phyloP scores from a whole-genome alignment of 306 rosid species.

The Aeschynomene evenia region DNA sequence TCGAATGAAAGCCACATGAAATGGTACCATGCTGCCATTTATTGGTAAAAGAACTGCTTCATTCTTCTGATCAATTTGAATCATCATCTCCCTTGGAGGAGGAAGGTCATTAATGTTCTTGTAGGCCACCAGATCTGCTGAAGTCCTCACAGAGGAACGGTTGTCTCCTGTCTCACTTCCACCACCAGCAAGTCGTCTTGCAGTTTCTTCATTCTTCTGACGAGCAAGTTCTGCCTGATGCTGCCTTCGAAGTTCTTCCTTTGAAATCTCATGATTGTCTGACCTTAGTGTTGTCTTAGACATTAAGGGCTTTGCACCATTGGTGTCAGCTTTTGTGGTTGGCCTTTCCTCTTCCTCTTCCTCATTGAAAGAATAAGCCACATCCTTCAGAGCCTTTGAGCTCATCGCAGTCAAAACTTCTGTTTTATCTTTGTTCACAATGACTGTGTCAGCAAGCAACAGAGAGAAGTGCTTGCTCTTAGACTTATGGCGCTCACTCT shows the following conservation, averaged over 20 bases:
- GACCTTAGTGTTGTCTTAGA: conserved; percentile 90
- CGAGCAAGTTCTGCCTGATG: conserved; percentile 99
- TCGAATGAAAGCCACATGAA: conserved; percentile 84
- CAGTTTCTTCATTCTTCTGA: conserved; percentile 97
- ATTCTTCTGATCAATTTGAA: conserved; percentile 86
- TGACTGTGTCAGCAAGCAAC: conserved; percentile 83
- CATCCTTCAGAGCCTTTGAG: conserved; percentile 75
- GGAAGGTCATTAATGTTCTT: conserved; percentile 83
- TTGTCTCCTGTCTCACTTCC: conserved; percentile 58
- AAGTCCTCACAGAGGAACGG: conserved; percentile 54
- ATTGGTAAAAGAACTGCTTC: conserved; percentile 87
- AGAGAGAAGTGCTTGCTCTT: conserved; percentile 65
- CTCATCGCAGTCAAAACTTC: conserved; percentile 66
- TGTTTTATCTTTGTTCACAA: conserved; percentile 60
- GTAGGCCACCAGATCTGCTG: conserved; percentile 75
- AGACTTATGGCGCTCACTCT: conserved; percentile 44
- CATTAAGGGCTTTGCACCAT: conserved; percentile 46
- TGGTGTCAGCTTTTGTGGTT: conserved; percentile 36
- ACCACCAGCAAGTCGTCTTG: conserved; percentile 90
- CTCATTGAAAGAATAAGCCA: conserved; percentile 91
- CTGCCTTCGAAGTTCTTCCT: conserved; percentile 93
- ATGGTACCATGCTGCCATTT: conserved; percentile 92
- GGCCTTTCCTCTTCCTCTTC: conserved; percentile 75
- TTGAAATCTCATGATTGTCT: conserved; percentile 86
- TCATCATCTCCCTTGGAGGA: conserved; percentile 78